These are phyloP conservation scores for Eucalyptus cloeziana DNA, from an alignment of 345 rosid genomes.

Conservation along the genomic window DNA sequence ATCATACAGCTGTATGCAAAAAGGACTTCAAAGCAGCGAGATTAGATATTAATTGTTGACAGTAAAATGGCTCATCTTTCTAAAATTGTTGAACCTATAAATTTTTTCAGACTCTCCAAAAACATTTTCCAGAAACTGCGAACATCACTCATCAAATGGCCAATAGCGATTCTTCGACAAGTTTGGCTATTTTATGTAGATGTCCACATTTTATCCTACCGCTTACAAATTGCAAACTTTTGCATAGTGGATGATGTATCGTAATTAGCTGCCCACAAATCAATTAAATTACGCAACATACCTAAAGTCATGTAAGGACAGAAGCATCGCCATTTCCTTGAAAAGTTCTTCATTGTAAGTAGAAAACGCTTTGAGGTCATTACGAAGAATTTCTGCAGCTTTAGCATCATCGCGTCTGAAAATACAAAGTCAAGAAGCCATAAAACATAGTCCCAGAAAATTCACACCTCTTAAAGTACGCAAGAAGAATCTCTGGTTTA, in stretches of 20 bases:
- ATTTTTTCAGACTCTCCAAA: neutral
- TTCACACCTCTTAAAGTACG: neutral
- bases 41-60: neutral
- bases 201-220: neutral
- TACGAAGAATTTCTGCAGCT: conserved; percentile 28
- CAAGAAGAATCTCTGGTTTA: neutral
- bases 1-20: neutral
- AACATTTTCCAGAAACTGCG: neutral
- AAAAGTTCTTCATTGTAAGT: conserved; percentile 32
- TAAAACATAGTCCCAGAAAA: neutral
- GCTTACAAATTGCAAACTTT: neutral
- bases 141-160: neutral
- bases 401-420: conserved; percentile 34
- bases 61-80: neutral
- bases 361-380: conserved; percentile 36
- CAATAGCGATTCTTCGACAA: neutral
- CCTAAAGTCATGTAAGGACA: conserved; percentile 36
- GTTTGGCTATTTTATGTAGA: neutral
- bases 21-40: neutral
- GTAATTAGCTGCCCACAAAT: neutral
- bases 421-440: neutral
- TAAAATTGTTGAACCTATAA: neutral
- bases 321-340: conserved; percentile 33
- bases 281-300: neutral
- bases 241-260: neutral